These are phyloP conservation scores for Leptosphaerulina australis DNA, from an alignment of 2,329 filamentous ascomycete genomes.

Conservation along the genomic window DNA sequence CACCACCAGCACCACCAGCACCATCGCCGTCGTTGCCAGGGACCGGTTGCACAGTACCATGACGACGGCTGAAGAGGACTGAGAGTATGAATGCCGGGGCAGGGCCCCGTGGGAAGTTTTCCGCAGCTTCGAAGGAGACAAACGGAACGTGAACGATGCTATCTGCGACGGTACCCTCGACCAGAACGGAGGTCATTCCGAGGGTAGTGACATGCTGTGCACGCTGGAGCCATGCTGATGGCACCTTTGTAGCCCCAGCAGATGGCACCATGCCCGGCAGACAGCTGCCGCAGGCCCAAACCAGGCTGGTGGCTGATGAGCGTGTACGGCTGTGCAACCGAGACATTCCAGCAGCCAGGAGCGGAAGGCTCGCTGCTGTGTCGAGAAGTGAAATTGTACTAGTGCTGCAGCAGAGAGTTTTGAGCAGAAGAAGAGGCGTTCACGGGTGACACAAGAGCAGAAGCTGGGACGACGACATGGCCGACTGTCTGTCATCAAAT, in stretches of 20 bases:
- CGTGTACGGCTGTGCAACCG: constrained; percentile 31
- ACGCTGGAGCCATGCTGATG: constrained; percentile 36
- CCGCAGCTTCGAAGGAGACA: constrained; percentile 29
- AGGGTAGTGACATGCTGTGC: constrained; percentile 34
- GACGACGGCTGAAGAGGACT: constrained; percentile 30
- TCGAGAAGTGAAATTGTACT: constrained; percentile 28
- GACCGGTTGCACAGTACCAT: constrained; percentile 40
- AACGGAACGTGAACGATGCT: constrained; percentile 27
- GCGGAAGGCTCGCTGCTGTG: constrained; percentile 29
- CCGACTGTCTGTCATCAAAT: constrained; percentile 1
- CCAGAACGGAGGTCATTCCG: constrained; percentile 33
- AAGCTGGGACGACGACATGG: constrained; percentile 16
- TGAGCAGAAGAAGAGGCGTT: constrained; percentile 33
- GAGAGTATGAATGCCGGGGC: constrained; percentile 26
- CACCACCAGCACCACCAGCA: too few species aligned
- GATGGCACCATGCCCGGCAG: constrained; percentile 37
- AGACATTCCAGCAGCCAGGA: constrained; percentile 37
- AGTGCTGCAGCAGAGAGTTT: constrained; percentile 36
- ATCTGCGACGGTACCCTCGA: constrained; percentile 16
- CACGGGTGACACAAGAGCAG: constrained; percentile 36
- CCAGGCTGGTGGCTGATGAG: constrained; percentile 42
- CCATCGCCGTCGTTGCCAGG: constrained; percentile 29
- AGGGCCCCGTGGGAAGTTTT: constrained; percentile 14
- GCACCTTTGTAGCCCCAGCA: constrained; percentile 31
- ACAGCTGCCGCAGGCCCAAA: constrained; percentile 43